Conservation (phyloP, 495 filamentous ascomycete species). For the Trichoderma reesei region DNA sequence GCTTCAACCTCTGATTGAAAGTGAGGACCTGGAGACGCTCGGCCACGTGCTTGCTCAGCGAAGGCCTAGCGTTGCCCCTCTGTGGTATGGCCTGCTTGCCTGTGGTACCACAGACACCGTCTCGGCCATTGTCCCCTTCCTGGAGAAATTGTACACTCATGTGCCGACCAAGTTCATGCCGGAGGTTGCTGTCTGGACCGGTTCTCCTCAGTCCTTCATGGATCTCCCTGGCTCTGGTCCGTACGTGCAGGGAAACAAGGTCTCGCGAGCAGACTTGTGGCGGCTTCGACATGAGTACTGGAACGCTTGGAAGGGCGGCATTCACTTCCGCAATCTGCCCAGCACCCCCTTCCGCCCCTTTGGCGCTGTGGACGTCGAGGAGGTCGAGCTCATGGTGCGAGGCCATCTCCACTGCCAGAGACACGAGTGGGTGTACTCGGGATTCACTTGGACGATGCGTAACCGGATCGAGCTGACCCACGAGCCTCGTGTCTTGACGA, state of each 20-base stretch:
- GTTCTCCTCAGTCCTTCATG: slow-evolving; percentile 14
- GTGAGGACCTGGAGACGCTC: slow-evolving; percentile 5
- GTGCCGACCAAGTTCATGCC: neutral
- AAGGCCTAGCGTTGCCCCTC: slow-evolving; percentile 12
- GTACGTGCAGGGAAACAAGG: neutral
- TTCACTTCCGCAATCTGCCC: neutral
- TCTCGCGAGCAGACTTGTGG: neutral
- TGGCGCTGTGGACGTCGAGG: neutral
- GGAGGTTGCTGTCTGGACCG: slow-evolving; percentile 12
- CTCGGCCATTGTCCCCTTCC: slow-evolving; percentile 10
- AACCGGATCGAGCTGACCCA: neutral
- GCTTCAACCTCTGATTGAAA: neutral
- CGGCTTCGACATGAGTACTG: neutral
- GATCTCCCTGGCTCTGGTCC: slow-evolving; percentile 1
- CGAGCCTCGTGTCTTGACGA: neutral
- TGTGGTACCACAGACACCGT: neutral
- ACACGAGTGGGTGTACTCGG: neutral
- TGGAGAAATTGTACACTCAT: slow-evolving; percentile 10
- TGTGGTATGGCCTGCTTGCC: slow-evolving; percentile 14
- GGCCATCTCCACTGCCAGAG: neutral
- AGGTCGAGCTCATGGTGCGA: neutral
- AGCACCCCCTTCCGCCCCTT: neutral
- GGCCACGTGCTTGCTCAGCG: slow-evolving; percentile 13
- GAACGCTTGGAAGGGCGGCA: neutral
- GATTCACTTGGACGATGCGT: neutral